Evolutionary conservation across 768 basidiomycete species (phyloP).

Genomic region (Cystobasidium onofrii): DNA sequence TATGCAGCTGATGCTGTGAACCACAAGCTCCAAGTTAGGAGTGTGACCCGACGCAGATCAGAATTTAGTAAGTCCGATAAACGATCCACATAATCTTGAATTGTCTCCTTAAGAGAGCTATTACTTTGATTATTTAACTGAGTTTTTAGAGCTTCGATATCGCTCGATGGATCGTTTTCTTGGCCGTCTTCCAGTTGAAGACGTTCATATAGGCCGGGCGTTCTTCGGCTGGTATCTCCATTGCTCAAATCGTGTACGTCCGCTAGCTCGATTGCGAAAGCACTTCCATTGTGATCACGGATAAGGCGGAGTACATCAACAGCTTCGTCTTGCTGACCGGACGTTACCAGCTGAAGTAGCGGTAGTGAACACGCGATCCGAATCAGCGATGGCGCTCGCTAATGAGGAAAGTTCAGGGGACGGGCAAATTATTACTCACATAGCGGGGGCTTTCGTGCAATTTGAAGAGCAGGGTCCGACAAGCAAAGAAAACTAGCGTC

Average conservation of each 20-base stretch:
- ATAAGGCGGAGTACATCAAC: conserved; percentile 74
- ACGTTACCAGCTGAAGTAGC: conserved; percentile 67
- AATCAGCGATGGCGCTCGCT: too few species aligned
- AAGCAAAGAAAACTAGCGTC: conserved; percentile 76
- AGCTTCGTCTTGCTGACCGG: conserved; percentile 75
- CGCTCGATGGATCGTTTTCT: conserved; percentile 8
- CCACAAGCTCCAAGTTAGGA: conserved; percentile 75
- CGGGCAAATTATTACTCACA: too few species aligned
- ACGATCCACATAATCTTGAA: conserved; percentile 63
- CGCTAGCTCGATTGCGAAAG: conserved; percentile 58
- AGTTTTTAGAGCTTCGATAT: not conserved
- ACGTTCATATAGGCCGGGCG: not conserved
- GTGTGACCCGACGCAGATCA: conserved; percentile 66
- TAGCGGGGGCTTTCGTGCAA: conserved; percentile 75
- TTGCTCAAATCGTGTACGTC: conserved; percentile 56
- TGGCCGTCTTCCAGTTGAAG: conserved; percentile 23
- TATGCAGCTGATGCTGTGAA: conserved; percentile 65
- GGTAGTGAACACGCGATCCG: too few species aligned
- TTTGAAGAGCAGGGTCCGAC: conserved; percentile 79
- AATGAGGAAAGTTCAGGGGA: too few species aligned
- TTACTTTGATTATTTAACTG: not conserved
- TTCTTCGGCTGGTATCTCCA: not conserved
- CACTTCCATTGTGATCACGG: conserved; percentile 72
- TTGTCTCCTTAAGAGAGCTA: conserved; percentile 8
- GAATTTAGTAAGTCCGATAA: conserved; percentile 63